Evolutionary conservation across 176 grass and related monocot species (phyloP).

Genomic region (Pharus latifolius): DNA sequence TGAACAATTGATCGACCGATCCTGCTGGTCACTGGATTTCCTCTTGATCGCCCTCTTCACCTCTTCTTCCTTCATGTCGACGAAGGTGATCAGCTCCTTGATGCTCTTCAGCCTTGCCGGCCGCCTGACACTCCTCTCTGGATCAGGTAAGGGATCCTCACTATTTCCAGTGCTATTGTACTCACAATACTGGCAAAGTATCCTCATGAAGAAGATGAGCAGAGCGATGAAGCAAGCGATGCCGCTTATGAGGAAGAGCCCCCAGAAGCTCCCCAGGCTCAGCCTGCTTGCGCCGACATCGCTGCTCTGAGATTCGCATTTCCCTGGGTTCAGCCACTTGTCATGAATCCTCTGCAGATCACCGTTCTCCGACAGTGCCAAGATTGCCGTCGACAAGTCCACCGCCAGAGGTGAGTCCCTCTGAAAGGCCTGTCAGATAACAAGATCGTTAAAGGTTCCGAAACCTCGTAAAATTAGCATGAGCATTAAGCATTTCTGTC

Average conservation of each 20-base stretch:
- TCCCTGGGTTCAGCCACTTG: slow-evolving; percentile 58
- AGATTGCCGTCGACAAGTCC: slow-evolving; percentile 88
- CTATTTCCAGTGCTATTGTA: slow-evolving; percentile 11
- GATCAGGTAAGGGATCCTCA: too few species aligned
- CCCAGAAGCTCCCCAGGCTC: slow-evolving; percentile 64
- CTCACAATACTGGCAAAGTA: slow-evolving; percentile 49
- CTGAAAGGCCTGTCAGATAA: slow-evolving; percentile 69
- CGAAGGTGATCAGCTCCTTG: slow-evolving; percentile 54
- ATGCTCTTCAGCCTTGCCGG: slow-evolving; percentile 43
- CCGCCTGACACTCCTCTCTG: slow-evolving; percentile 26
- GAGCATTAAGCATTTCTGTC: too few species aligned
- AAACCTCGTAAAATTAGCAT: too few species aligned
- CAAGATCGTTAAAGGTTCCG: too few species aligned
- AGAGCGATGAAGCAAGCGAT: slow-evolving; percentile 55
- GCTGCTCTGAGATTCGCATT: slow-evolving; percentile 18
- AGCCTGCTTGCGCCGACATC: slow-evolving; percentile 25
- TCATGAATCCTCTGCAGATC: slow-evolving; percentile 93
- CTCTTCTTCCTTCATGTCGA: slow-evolving; percentile 86
- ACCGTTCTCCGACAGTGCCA: slow-evolving; percentile 79
- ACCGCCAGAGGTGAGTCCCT: slow-evolving; percentile 74
- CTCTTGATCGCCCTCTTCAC: slow-evolving; percentile 50
- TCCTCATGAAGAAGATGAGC: slow-evolving; percentile 44
- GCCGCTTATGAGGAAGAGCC: slow-evolving; percentile 81
- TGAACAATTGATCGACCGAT: slow-evolving; percentile 8
- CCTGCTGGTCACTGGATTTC: slow-evolving; percentile 37